Percentiles rank a stretch among this genome's conserved stretches.
These are phyloP conservation scores for Podospora appendiculata DNA, from an alignment of 495 filamentous ascomycete genomes.

Conservation along the genomic window DNA sequence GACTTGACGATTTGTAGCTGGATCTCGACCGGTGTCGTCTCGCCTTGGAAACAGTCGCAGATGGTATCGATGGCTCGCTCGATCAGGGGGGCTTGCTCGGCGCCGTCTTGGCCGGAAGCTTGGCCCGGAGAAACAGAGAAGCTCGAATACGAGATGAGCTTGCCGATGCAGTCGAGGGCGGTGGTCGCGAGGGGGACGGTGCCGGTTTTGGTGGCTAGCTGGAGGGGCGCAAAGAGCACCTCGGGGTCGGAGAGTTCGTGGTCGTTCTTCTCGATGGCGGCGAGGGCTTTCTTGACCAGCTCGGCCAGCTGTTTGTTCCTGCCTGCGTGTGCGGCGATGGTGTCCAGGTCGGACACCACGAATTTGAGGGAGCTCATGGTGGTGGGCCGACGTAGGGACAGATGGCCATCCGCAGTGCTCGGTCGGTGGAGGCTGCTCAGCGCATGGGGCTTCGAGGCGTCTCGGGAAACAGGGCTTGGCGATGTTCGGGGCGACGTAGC, in stretches of 20 bases:
- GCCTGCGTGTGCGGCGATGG: constrained; percentile 78
- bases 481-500: too few species aligned
- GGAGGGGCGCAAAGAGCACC: constrained; percentile 81
- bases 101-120: constrained; percentile 33
- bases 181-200: constrained; percentile 80
- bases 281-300: constrained; percentile 68
- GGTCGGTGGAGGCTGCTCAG: constrained; percentile 10
- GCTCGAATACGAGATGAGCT: constrained; percentile 96
- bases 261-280: constrained; percentile 71
- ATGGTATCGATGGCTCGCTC: constrained; percentile 98
- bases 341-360: constrained; percentile 83
- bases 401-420: constrained; percentile 29
- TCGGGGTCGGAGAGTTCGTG: constrained; percentile 71
- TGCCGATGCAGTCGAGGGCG: constrained; percentile 95
- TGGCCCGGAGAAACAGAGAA: constrained; percentile 67
- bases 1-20: constrained; percentile 98
- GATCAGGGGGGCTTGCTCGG: constrained; percentile 58
- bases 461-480: neutral
- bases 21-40: constrained; percentile 79
- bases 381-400: constrained; percentile 37
- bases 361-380: constrained; percentile 91
- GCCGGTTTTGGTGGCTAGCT: constrained; percentile 75
- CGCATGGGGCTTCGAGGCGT: constrained; percentile 14
- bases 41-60: constrained; percentile 97
- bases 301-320: constrained; percentile 74